Percentiles rank a stretch among this genome's conserved stretches.
These are phyloP conservation scores for Boletales sp. DNA, from an alignment of 768 basidiomycete genomes.

Conservation along the genomic window DNA sequence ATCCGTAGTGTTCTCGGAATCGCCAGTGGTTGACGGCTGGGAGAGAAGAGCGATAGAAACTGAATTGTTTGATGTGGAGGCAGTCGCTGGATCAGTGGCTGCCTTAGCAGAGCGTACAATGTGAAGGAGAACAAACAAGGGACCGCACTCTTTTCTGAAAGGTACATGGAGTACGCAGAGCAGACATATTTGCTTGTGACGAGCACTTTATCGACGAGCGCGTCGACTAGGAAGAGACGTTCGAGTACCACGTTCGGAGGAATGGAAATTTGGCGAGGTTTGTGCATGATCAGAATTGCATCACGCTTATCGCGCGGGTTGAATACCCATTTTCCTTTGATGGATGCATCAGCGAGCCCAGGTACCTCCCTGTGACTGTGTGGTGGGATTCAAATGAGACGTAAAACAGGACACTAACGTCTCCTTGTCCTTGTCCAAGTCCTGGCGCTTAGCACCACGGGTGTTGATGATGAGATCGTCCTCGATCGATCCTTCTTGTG, in stretches of 20 bases:
- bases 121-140: background rate
- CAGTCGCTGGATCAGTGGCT: constrained; percentile 6
- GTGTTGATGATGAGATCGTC: constrained; percentile 23
- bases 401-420: constrained; percentile 12
- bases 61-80: constrained; percentile 4
- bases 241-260: constrained; percentile 22
- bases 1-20: background rate
- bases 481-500: constrained; percentile 16
- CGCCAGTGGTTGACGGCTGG: constrained; percentile 2
- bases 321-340: constrained; percentile 33
- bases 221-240: constrained; percentile 21
- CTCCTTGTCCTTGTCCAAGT: constrained; percentile 13
- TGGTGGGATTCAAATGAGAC: background rate
- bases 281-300: constrained; percentile 31
- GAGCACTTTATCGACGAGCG: constrained; percentile 26
- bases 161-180: constrained; percentile 31
- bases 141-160: constrained; percentile 22
- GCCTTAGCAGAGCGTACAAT: background rate
- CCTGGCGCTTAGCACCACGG: constrained; percentile 9
- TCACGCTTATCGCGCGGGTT: constrained; percentile 19
- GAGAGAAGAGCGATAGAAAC: constrained; percentile 21
- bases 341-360: constrained; percentile 21
- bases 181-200: constrained; percentile 31
- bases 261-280: constrained; percentile 20
- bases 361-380: constrained; percentile 6